A percentile compares a stretch with the other conserved stretches of the same genome.
Conservation (phyloP, 805 yeast species). For the Torulaspora delbrueckii region DNA sequence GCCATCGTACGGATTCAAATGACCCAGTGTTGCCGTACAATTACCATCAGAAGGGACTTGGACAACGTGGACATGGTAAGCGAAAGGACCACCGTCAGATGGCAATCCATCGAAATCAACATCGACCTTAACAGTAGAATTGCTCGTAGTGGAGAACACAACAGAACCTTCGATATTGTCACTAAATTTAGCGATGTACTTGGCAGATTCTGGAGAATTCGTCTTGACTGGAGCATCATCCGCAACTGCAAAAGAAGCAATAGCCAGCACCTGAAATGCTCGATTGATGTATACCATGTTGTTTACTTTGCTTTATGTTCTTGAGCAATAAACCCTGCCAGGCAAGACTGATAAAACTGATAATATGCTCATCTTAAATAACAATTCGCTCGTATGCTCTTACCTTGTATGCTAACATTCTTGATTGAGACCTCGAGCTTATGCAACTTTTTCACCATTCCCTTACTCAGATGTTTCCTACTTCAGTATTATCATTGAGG, state of each 20-base stretch:
- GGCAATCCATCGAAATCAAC: slow-evolving; percentile 71
- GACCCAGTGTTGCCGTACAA: slow-evolving; percentile 53
- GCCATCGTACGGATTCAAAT: slow-evolving; percentile 63
- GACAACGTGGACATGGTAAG: slow-evolving; percentile 60
- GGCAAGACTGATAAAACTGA: neutral
- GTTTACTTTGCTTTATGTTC: neutral
- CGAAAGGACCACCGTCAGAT: slow-evolving; percentile 58
- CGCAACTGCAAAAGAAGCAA: neutral
- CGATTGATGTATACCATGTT: neutral
- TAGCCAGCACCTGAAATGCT: neutral
- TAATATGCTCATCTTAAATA: too few species aligned
- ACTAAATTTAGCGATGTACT: slow-evolving; percentile 50
- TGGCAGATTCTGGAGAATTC: slow-evolving; percentile 39
- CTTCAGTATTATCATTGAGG: too few species aligned
- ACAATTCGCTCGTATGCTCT: too few species aligned
- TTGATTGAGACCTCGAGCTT: too few species aligned
- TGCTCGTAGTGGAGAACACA: slow-evolving; percentile 53
- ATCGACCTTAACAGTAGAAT: slow-evolving; percentile 58
- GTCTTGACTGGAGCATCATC: slow-evolving; percentile 38
- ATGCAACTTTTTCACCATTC: too few species aligned
- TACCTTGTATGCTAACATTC: too few species aligned
- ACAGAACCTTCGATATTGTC: slow-evolving; percentile 47
- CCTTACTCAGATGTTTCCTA: too few species aligned
- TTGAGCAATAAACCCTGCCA: neutral
- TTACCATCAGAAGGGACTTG: slow-evolving; percentile 47